These are phyloP conservation scores for Fragaria vesca DNA, from an alignment of 306 rosid genomes.

Conservation along the genomic window DNA sequence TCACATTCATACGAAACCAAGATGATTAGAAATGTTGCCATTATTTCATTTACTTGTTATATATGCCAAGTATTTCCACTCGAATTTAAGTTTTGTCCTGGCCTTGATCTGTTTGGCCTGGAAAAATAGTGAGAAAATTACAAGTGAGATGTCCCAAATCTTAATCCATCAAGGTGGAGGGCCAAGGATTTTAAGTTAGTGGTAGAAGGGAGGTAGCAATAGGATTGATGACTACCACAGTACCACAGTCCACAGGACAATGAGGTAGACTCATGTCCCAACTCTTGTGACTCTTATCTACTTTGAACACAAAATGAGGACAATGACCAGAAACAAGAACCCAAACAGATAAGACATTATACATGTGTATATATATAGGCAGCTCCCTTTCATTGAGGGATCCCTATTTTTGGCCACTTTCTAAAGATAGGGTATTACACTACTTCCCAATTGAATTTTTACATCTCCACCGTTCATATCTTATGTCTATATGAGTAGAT, in stretches of 20 bases:
- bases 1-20: background rate
- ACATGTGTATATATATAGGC: background rate
- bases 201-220: conserved; percentile 2
- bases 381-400: too few relatives aligned
- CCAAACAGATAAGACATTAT: background rate
- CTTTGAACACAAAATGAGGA: conserved; percentile 3
- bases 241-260: conserved; percentile 5
- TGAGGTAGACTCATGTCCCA: background rate
- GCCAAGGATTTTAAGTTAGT: background rate
- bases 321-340: background rate
- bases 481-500: too few relatives aligned
- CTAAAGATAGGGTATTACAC: too few relatives aligned
- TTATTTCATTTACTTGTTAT: background rate
- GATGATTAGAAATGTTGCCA: background rate
- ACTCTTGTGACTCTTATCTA: background rate
- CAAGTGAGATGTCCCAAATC: background rate
- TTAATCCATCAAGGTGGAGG: background rate
- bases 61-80: background rate
- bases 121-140: background rate
- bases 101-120: background rate
- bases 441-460: too few relatives aligned
- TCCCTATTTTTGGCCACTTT: too few relatives aligned
- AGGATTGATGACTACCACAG: background rate
- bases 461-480: too few relatives aligned
- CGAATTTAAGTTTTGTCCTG: background rate